A percentile compares a stretch with the other conserved stretches of the same genome.
These are phyloP conservation scores for Pisolithus orientalis DNA, from an alignment of 768 basidiomycete species.

Conservation along the genomic window DNA sequence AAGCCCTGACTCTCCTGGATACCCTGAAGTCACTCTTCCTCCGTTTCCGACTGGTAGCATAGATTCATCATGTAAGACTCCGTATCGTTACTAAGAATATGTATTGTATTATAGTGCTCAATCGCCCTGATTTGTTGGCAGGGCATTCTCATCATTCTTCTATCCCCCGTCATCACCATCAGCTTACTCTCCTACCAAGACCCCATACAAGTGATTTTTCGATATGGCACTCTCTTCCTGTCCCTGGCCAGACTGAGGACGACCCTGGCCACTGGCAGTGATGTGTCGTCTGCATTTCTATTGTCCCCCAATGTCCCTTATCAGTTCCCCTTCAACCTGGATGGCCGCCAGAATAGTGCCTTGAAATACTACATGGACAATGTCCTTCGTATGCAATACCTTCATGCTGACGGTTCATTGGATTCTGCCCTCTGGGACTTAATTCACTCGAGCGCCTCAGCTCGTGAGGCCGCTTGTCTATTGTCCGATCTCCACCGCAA, in stretches of 20 bases:
- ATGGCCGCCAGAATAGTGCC: slow-evolving; percentile 13
- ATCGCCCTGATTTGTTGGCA: slow-evolving; percentile 49
- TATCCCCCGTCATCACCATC: neutral
- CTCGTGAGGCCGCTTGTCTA: slow-evolving; percentile 54
- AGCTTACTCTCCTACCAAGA: slow-evolving; percentile 15
- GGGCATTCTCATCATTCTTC: slow-evolving; percentile 29
- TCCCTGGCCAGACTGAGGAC: slow-evolving; percentile 9
- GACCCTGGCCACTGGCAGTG: slow-evolving; percentile 1
- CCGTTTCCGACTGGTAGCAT: slow-evolving; percentile 39
- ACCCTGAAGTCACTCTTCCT: slow-evolving; percentile 25
- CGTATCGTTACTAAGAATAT: slow-evolving; percentile 67
- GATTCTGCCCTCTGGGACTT: slow-evolving; percentile 44
- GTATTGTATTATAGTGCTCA: slow-evolving; percentile 63
- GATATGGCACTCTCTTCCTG: slow-evolving; percentile 7
- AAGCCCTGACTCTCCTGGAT: slow-evolving; percentile 29
- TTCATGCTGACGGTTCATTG: slow-evolving; percentile 50
- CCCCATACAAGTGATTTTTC: slow-evolving; percentile 26
- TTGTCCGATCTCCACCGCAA: slow-evolving; percentile 54
- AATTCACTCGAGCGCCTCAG: slow-evolving; percentile 39
- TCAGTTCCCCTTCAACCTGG: neutral
- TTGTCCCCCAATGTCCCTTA: slow-evolving; percentile 8
- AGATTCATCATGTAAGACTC: slow-evolving; percentile 63
- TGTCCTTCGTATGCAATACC: slow-evolving; percentile 64
- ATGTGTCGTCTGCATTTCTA: slow-evolving; percentile 19
- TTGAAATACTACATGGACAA: slow-evolving; percentile 48